Conservation (phyloP, 2,329 filamentous ascomycete genomes). For the Colletotrichum navitas region DNA sequence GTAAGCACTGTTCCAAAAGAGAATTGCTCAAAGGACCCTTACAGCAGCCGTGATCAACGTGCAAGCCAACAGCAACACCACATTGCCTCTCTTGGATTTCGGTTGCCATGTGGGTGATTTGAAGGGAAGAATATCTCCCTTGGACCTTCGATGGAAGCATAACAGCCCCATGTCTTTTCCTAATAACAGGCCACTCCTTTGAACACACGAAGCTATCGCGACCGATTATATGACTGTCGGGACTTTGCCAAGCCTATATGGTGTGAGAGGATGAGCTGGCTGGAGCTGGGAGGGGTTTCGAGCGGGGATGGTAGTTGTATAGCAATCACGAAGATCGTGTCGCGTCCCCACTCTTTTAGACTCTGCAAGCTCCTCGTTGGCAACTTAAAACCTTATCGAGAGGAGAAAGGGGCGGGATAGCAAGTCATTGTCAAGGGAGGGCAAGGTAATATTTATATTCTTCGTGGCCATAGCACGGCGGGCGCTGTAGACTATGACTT, state of each 20-base stretch:
- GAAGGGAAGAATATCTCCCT: conserved; percentile 23
- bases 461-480: background rate
- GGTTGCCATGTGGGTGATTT: conserved; percentile 20
- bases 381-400: background rate
- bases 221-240: background rate
- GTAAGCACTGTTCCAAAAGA: background rate
- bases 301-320: conserved; percentile 1
- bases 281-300: no score
- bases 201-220: no score
- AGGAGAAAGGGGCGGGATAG: background rate
- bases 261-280: background rate
- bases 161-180: conserved; percentile 12
- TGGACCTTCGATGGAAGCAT: background rate
- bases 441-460: background rate
- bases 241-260: background rate
- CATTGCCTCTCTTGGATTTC: conserved; percentile 14
- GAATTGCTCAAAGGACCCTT: background rate
- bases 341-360: conserved; percentile 1
- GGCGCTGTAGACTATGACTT: background rate
- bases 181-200: no score
- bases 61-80: conserved; percentile 7
- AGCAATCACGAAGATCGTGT: background rate
- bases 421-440: background rate
- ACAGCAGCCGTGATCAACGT: conserved; percentile 11
- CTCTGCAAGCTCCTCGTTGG: background rate